Conservation (phyloP, 352 stramenopile species). For the Phytophthora multivora region DNA sequence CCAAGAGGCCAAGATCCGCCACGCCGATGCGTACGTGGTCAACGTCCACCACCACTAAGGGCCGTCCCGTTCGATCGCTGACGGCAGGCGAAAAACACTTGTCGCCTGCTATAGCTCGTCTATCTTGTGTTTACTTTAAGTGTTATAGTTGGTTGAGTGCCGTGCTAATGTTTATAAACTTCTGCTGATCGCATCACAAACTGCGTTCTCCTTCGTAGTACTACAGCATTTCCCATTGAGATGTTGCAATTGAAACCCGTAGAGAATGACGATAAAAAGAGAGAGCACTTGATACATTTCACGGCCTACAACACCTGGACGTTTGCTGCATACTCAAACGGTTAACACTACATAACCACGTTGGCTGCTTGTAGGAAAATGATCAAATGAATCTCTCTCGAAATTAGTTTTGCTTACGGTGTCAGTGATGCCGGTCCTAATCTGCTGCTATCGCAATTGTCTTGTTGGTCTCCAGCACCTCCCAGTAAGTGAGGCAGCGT, state of each 20-base stretch:
- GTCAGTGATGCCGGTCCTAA: conserved; percentile 5
- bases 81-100: not conserved
- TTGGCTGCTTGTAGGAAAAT: not conserved
- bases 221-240: not conserved
- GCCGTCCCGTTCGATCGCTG: conserved; percentile 6
- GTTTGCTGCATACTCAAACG: no score
- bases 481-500: not conserved
- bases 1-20: conserved; percentile 50
- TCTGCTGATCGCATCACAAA: conserved; percentile 10
- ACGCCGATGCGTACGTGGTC: conserved; percentile 38
- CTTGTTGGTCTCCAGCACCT: conserved; percentile 1
- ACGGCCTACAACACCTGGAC: no score
- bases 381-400: conserved; percentile 26
- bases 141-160: conserved; percentile 32
- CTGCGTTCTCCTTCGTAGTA: not conserved
- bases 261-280: no score
- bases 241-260: no score
- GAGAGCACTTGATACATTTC: no score
- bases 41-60: conserved; percentile 10
- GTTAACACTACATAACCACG: no score
- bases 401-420: conserved; percentile 20
- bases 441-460: conserved; percentile 15
- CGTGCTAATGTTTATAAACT: conserved; percentile 33
- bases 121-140: conserved; percentile 7
- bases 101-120: not conserved